Evolutionary conservation across 495 filamentous ascomycete species (phyloP), one percentile per base, ranked within the genome.

Genomic region (Penicillium atrosanguineum): DNA sequence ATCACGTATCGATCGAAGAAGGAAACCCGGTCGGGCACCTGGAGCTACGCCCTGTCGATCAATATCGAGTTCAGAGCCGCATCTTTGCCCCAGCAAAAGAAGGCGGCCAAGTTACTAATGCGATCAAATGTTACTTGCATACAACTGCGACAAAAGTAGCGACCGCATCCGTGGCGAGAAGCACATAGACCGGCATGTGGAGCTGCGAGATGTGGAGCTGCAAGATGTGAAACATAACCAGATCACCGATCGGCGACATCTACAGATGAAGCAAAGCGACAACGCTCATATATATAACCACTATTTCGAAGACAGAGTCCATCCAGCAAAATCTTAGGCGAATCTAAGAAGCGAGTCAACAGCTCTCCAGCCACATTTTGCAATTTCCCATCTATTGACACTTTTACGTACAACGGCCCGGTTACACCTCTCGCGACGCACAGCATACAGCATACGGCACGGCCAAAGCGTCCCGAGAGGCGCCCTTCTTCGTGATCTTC

Each of bases 401-500:
- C 23, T 23, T 23, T 23, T 23, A 2, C 5, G 23, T 5, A 23
- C 5, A 23, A 23, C 23, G 23, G 23, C 5, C 23, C 23, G 2
- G 23, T 23, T 34, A 4, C 11, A 8, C 11, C 31, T 34, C 31
- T 12, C 14, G 31, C 31, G 11, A 34, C 31, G 7, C 28, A 34
- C 31, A 8, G 31, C 31, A 34, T 34, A 34, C 31, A 8, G 31
- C 31, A 34, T 34, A 34, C 31, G 31, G 12, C 31, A 34, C 31
- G 31, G 11, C 9, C 31, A 34, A 34, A 34, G 31, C 9, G 39
- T 44, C 28, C 42, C 34, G 44, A 41, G 42, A 29, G 18, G 34
- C n/a, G n/a, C 41, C 36, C 25, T 46, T 48, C 48, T 39, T 21
- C 20, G 38, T 41, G 59, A 62, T 62, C 59, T 46, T 23, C 59